Evolutionary conservation across 23 red algal genomes (phyloP).

Genomic region (Gracilaria gracilis): DNA sequence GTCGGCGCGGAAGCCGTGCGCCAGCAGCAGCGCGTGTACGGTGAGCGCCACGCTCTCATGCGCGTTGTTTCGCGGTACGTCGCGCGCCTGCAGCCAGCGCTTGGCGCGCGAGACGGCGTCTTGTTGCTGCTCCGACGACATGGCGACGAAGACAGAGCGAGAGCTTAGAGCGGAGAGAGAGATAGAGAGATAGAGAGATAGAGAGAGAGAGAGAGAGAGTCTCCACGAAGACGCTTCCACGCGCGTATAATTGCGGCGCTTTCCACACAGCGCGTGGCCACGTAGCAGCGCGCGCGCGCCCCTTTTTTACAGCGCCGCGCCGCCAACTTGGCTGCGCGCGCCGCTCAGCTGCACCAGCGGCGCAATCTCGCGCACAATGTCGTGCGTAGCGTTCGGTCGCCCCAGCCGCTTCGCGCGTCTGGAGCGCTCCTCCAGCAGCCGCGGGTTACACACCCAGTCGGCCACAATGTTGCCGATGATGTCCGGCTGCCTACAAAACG

Average conservation of each 20-base stretch:
- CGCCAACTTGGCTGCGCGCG: not conserved
- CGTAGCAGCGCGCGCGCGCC: not conserved
- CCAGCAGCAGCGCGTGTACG: conserved; percentile 89
- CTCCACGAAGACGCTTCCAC: too few relatives aligned
- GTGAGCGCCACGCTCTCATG: conserved; percentile 77
- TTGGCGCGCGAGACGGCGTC: not conserved
- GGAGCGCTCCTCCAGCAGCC: conserved; percentile 46
- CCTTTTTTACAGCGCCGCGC: too few relatives aligned
- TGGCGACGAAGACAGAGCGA: too few relatives aligned
- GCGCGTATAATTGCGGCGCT: not conserved
- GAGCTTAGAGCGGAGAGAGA: too few relatives aligned
- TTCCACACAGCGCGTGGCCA: too few relatives aligned
- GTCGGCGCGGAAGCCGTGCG: conserved; percentile 85
- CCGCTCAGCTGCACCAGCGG: conserved; percentile 37
- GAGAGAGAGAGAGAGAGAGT: too few relatives aligned
- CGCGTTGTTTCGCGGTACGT: not conserved
- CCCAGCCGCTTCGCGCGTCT: conserved; percentile 72
- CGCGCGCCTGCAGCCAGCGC: too few relatives aligned
- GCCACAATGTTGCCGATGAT: conserved; percentile 60
- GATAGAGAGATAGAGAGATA: too few relatives aligned
- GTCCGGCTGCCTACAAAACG: conserved; percentile 43
- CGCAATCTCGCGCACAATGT: conserved; percentile 86
- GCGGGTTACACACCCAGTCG: conserved; percentile 56
- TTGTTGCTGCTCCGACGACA: not conserved
- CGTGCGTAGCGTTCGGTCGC: conserved; percentile 76